These are phyloP conservation scores for Purshia tridentata DNA, from an alignment of 306 rosid species.

Conservation along the genomic window DNA sequence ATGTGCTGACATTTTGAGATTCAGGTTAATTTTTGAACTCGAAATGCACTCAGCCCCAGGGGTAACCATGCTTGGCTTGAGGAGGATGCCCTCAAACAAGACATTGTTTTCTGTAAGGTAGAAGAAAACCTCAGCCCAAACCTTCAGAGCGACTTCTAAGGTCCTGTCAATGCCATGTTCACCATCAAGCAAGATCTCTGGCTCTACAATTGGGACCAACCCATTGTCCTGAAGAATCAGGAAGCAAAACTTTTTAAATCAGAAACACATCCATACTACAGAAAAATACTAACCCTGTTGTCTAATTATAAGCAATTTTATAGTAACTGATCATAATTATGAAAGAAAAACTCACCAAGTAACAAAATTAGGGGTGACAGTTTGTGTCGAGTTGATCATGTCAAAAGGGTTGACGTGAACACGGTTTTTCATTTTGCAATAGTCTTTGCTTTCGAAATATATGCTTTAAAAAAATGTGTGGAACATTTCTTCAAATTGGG, in stretches of 20 bases:
- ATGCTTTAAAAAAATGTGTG: no score
- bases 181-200: slow-evolving; percentile 97
- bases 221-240: slow-evolving; percentile 53
- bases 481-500: no score
- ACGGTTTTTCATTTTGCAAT: no score
- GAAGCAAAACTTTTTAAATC: slow-evolving; percentile 12
- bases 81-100: slow-evolving; percentile 84
- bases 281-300: background rate
- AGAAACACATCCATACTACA: slow-evolving; percentile 10
- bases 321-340: background rate
- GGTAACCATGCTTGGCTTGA: slow-evolving; percentile 98
- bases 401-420: no score
- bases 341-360: background rate
- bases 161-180: slow-evolving; percentile 83
- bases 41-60: slow-evolving; percentile 71
- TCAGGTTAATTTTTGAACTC: background rate
- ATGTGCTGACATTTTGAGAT: background rate
- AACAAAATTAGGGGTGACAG: background rate
- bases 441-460: no score
- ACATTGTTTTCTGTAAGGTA: slow-evolving; percentile 93
- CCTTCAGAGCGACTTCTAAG: slow-evolving; percentile 76
- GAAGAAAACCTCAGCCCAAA: slow-evolving; percentile 96
- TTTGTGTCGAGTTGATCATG: no score
- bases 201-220: slow-evolving; percentile 94
- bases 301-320: background rate